These are phyloP conservation scores for Talaromyces sp. DNA, from an alignment of 2,329 filamentous ascomycete species.

Conservation along the genomic window DNA sequence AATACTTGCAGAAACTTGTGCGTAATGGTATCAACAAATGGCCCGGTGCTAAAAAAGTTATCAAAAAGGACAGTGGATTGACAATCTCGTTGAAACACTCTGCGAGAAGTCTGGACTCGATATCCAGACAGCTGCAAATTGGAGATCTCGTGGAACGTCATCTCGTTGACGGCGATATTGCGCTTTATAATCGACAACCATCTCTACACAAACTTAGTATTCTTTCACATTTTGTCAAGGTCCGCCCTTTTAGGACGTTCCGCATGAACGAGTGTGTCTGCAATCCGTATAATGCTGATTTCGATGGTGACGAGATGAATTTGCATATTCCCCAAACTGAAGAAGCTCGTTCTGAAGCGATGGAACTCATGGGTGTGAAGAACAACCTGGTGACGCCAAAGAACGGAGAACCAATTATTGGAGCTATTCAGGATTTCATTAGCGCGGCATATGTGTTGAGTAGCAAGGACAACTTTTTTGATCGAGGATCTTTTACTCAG, in stretches of 20 bases:
- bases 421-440: slow-evolving; percentile 99
- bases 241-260: slow-evolving; percentile 93
- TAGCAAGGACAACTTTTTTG: slow-evolving; percentile 89
- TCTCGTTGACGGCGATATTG: slow-evolving; percentile 90
- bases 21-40: slow-evolving; percentile 72
- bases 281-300: slow-evolving; percentile 97
- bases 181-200: slow-evolving; percentile 96
- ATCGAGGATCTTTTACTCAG: slow-evolving; percentile 81
- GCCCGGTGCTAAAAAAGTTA: slow-evolving; percentile 81
- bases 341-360: slow-evolving; percentile 90
- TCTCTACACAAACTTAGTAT: slow-evolving; percentile 99
- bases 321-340: slow-evolving; percentile 96
- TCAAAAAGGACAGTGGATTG: slow-evolving; percentile 67
- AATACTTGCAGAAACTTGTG: slow-evolving; percentile 72
- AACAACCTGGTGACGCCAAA: slow-evolving; percentile 94
- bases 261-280: slow-evolving; percentile 97
- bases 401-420: slow-evolving; percentile 96
- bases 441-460: slow-evolving; percentile 89
- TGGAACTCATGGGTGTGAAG: slow-evolving; percentile 96
- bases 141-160: slow-evolving; percentile 93
- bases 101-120: slow-evolving; percentile 55
- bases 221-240: slow-evolving; percentile 89
- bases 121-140: slow-evolving; percentile 70
- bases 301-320: slow-evolving; percentile 99
- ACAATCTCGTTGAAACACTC: slow-evolving; percentile 74